Conservation (phyloP, 495 filamentous ascomycete genomes). For the Terfezia claveryi region DNA sequence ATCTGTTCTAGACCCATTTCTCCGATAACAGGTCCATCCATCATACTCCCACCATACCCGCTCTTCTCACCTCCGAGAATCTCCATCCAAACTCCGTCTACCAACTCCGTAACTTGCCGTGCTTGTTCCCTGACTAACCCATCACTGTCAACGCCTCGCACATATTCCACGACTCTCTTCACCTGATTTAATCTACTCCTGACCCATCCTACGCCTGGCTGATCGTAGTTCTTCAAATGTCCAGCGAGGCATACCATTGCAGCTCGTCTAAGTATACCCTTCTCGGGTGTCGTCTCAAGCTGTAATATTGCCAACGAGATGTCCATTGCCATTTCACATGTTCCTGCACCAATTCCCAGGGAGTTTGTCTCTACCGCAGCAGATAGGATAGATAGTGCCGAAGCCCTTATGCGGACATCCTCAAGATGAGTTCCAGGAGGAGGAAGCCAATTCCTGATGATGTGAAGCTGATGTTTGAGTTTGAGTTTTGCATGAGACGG, state of each 20-base stretch:
- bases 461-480: slow-evolving; percentile 24
- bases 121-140: slow-evolving; percentile 52
- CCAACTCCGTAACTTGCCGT: slow-evolving; percentile 42
- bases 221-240: slow-evolving; percentile 42
- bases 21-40: not conserved
- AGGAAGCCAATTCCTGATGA: slow-evolving; percentile 44
- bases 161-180: slow-evolving; percentile 39
- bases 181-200: slow-evolving; percentile 41
- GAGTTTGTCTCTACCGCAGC: slow-evolving; percentile 44
- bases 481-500: slow-evolving; percentile 15
- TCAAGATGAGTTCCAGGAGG: slow-evolving; percentile 35
- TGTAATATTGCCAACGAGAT: slow-evolving; percentile 42
- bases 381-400: slow-evolving; percentile 52
- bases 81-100: slow-evolving; percentile 28
- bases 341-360: slow-evolving; percentile 31
- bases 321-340: slow-evolving; percentile 40
- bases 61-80: not conserved
- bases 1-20: not conserved
- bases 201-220: slow-evolving; percentile 29
- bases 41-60: not conserved
- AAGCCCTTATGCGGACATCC: slow-evolving; percentile 56
- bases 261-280: slow-evolving; percentile 50
- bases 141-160: slow-evolving; percentile 47
- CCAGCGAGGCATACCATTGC: slow-evolving; percentile 47
- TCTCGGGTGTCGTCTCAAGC: slow-evolving; percentile 39